Evolutionary conservation across 768 basidiomycete species (phyloP).

Genomic region (Leucosporidium yakuticum): DNA sequence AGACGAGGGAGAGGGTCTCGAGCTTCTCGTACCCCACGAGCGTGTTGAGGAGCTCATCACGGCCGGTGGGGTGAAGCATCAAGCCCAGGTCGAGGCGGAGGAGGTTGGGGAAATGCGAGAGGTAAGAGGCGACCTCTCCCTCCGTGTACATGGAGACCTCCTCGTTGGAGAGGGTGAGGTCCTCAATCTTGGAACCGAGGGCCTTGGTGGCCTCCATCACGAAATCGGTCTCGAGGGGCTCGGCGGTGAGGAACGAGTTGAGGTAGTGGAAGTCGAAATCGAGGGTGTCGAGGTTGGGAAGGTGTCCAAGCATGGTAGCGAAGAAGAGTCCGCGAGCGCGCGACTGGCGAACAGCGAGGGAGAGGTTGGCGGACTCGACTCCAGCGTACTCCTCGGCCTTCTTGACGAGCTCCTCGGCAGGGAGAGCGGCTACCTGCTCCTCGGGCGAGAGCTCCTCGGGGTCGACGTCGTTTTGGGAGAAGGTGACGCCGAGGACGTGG

Average conservation of each 20-base stretch:
- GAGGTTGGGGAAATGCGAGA: background rate
- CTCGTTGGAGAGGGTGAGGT: background rate
- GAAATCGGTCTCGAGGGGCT: background rate
- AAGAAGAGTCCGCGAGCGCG: background rate
- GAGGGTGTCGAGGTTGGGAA: background rate
- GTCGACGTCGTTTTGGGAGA: background rate
- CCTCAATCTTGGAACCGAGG: background rate
- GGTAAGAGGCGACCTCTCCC: background rate
- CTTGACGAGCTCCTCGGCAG: background rate
- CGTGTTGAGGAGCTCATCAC: background rate
- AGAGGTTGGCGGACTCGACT: background rate
- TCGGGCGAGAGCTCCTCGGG: background rate
- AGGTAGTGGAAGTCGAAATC: background rate
- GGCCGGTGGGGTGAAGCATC: background rate
- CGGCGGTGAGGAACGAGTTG: background rate
- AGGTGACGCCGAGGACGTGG: constrained; percentile 6
- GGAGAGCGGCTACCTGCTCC: background rate
- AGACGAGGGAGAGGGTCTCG: constrained; percentile 10
- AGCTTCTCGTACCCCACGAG: background rate
- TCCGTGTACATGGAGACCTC: background rate
- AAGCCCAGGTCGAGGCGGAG: background rate
- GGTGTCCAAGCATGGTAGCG: background rate
- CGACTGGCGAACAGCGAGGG: background rate
- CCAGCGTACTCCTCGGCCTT: background rate
- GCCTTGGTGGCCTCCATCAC: background rate